Evolutionary conservation across 148 eudicot species (phyloP).

Genomic region (Simmondsia chinensis): DNA sequence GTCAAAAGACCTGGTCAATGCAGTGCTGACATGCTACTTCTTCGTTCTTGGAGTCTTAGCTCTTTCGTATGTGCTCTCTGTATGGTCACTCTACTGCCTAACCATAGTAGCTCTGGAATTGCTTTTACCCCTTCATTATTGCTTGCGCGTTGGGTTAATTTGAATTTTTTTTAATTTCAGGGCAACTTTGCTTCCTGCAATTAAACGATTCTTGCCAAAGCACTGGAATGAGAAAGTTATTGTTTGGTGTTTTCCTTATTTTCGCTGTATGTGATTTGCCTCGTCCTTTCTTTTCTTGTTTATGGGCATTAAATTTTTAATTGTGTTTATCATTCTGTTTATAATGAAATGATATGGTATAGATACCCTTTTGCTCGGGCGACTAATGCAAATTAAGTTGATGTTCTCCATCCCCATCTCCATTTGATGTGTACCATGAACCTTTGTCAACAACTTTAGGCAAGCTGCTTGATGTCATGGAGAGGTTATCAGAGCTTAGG

Average conservation of each 20-base stretch:
- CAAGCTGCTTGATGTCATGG: too few relatives aligned
- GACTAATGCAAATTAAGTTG: too few relatives aligned
- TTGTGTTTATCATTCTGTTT: too few relatives aligned
- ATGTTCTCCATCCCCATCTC: too few relatives aligned
- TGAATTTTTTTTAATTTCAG: slow-evolving; percentile 24
- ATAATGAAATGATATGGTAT: too few relatives aligned
- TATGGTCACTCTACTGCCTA: slow-evolving; percentile 9
- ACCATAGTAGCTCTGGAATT: neutral
- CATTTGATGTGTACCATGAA: too few relatives aligned
- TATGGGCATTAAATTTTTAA: neutral
- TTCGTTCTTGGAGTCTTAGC: slow-evolving; percentile 86
- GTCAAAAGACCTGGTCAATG: slow-evolving; percentile 92
- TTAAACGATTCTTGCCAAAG: slow-evolving; percentile 66
- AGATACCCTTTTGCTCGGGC: too few relatives aligned
- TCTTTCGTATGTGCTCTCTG: slow-evolving; percentile 64
- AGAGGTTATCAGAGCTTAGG: too few relatives aligned
- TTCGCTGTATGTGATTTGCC: slow-evolving; percentile 40
- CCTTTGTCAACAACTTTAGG: too few relatives aligned
- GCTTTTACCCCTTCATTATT: too few relatives aligned
- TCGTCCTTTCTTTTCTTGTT: slow-evolving; percentile 7
- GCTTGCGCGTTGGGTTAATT: neutral
- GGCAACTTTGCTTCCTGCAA: slow-evolving; percentile 86
- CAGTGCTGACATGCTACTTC: slow-evolving; percentile 88
- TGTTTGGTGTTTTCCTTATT: slow-evolving; percentile 72
- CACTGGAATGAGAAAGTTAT: slow-evolving; percentile 80